Percentiles rank a stretch among this genome's conserved stretches.
Evolutionary conservation across 2,329 filamentous ascomycete genomes (phyloP).

Genomic region (Paraphaeosphaeria minitans): DNA sequence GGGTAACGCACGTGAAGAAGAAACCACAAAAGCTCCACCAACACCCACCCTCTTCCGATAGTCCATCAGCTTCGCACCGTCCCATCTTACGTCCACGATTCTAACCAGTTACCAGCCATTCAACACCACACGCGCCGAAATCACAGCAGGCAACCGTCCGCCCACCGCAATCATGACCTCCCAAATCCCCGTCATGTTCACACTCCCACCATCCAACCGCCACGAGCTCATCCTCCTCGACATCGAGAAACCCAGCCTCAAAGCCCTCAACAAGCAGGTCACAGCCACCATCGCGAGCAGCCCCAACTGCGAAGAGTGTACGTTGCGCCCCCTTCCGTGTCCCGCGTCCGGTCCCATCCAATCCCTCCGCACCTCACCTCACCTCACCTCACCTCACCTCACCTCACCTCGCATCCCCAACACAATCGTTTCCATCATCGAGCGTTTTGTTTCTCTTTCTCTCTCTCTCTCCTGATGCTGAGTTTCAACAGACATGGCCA

Average conservation of each 20-base stretch:
- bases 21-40: background rate
- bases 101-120: background rate
- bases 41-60: background rate
- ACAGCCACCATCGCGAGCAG: constrained; percentile 25
- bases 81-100: background rate
- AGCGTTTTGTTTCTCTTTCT: too few species aligned
- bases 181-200: constrained; percentile 40
- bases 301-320: constrained; percentile 42
- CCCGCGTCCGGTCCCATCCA: background rate
- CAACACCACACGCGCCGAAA: background rate
- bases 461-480: background rate
- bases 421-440: too few species aligned
- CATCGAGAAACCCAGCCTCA: constrained; percentile 29
- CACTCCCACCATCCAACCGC: constrained; percentile 37
- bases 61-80: background rate
- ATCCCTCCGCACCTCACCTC: background rate
- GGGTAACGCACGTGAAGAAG: background rate
- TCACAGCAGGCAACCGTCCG: background rate
- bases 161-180: background rate
- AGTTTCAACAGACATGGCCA: constrained; percentile 31
- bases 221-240: constrained; percentile 42
- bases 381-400: background rate
- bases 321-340: background rate
- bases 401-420: background rate
- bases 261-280: constrained; percentile 40